Evolutionary conservation across 345 rosid genomes (phyloP), one percentile per base, ranked within the genome.

Genomic region (Tarenaya hassleriana): DNA sequence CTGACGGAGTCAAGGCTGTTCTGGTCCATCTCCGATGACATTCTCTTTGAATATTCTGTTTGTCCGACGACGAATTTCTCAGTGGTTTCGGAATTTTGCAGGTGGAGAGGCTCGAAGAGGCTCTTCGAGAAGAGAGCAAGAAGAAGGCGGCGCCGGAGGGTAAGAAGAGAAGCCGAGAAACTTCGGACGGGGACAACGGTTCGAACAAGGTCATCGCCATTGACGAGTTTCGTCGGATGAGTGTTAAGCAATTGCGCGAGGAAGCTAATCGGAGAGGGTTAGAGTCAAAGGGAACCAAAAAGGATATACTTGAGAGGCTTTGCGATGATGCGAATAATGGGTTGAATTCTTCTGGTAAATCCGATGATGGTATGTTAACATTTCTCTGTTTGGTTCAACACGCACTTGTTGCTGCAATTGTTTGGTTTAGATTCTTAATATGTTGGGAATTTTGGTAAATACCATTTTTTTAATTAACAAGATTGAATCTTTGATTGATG

Each of bases 211-310:
- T 81, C 58, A 58, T 19, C 46, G 82, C 73, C 16, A 52, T 67
- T 52, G 88, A 73, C 17, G 68, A 68, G 48, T 71, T 76, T 65
- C 75, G 75, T 9, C 71, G 47, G 44, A 77, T 84, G 91, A 73
- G 63, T 64, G 61, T 86, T 48, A 79, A 71, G 71, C 84, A 82
- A 48, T 69, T 90, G 56, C 94, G 95, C 0, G 81, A 84, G 18
- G 82, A 77, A 74, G 83, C 91, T 29, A 68, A 24, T 58, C 64
- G 71, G 56, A 70, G 67, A 34, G 80, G 88, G 37, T 34, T 86
- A 58, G 64, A 73, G 15, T 5, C 77, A 9, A 52, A 78, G 5
- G 95, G 97, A n/a, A 70, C 80, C 24, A 84, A 82, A 72, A 86
- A 76, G 34, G 78, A 76, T 41, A 65, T 90, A 54, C 62, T 82